Evolutionary conservation across 2,329 filamentous ascomycete species (phyloP), one percentile per base, ranked within the genome.

Genomic region (Fusarium goolgardi): DNA sequence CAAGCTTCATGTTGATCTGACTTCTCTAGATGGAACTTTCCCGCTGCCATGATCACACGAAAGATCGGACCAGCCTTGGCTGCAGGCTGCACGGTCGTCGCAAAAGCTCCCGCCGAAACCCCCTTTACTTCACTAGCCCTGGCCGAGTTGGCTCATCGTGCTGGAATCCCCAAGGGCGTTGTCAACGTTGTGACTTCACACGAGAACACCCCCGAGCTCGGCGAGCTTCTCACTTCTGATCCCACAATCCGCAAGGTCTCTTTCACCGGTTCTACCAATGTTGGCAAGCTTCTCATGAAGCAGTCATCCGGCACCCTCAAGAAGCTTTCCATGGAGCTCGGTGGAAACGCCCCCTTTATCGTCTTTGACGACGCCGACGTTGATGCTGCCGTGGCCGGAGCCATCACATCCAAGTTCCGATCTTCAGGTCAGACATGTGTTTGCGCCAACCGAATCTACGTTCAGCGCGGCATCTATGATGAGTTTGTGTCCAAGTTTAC

Each of bases 341-440:
- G 95, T 55, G 96, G 95, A 47, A 98, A 98, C 78, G 92, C 95
- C 0, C 95, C 95, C 2, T 97, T 97, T 77, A 97, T 98, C 70
- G 93, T 98, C 34, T 98, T 98, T 75, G 94, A 98, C 75, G 95
- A 98, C 75, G 92, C 95, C 21, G 93, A 98, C 76, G 81, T 98
- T 21, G 94, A 97, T 61, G 82, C 84, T 6, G 96, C 96, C 4
- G 93, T 98, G 1, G 82, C 88, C 0, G 95, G 94, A 27, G 94
- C 94, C 47, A 87, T 98, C 55, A 83, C 90, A 25, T 94, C 88
- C 75, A 99, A 98, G 79, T 98, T 98, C 88, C 91, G 96, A 55
- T 93, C 91, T 37, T 96, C 93, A 0, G 96, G 96, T 35, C 96
- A 99, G 84, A 98, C 96, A 0, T 99, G 96, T 78, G 94, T 98